Percentiles rank a stretch among this genome's conserved stretches.
Conservation (phyloP, 257 asterid species). For the Solanum verrucosum region DNA sequence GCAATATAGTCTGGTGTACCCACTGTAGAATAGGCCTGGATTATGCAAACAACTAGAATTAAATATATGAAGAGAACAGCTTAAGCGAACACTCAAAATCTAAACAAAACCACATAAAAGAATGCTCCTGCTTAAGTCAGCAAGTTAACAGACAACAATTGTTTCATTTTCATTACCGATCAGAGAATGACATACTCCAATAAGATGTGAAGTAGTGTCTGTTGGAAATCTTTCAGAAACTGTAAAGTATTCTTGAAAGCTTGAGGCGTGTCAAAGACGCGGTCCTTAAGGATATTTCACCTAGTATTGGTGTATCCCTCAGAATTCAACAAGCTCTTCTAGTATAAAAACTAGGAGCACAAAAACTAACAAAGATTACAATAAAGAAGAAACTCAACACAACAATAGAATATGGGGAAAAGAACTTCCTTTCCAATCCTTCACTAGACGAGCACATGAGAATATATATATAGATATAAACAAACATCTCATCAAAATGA, state of each 20-base stretch:
- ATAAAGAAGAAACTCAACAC: background rate
- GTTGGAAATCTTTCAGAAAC: background rate
- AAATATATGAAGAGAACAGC: background rate
- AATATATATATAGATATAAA: background rate
- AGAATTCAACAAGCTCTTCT: background rate
- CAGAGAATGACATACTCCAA: background rate
- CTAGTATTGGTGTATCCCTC: background rate
- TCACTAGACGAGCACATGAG: background rate
- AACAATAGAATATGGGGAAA: background rate
- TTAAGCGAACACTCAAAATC: background rate
- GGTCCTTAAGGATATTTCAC: background rate
- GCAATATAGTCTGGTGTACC: conserved; percentile 25
- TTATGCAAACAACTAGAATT: background rate
- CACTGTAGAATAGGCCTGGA: conserved; percentile 23
- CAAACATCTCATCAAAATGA: background rate
- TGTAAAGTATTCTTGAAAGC: background rate
- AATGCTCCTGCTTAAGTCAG: background rate
- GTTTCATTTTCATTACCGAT: background rate
- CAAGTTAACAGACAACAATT: background rate
- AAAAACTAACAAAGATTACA: background rate
- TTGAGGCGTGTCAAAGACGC: background rate
- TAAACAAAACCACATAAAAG: background rate
- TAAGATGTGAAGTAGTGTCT: background rate
- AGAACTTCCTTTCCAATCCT: background rate
- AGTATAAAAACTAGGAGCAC: background rate